Percentiles rank a stretch among this genome's conserved stretches.
Conservation (phyloP, 75 land plant species). For the Sequoiadendron giganteum region DNA sequence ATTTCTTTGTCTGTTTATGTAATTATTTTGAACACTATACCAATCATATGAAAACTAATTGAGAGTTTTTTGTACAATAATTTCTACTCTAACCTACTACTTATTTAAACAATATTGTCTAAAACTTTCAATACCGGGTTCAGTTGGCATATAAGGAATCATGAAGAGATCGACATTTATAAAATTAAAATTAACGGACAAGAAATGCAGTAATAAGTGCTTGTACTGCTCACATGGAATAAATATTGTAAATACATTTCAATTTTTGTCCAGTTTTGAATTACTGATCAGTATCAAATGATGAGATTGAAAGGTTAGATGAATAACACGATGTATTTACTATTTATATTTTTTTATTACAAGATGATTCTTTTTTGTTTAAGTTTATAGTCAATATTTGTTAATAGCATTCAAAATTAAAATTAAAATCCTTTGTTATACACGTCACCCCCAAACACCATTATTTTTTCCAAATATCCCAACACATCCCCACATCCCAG, state of each 20-base stretch:
- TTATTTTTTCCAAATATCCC: not conserved
- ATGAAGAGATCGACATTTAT: not conserved
- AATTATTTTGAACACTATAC: not conserved
- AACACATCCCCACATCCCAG: not conserved
- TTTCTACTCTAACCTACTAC: not conserved
- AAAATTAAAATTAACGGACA: not conserved
- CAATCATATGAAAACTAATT: not conserved
- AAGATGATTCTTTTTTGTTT: not conserved
- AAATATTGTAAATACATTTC: not conserved
- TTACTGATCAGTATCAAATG: not conserved
- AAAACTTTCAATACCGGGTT: not conserved
- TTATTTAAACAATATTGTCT: too few relatives aligned
- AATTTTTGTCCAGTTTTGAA: not conserved
- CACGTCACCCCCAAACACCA: not conserved
- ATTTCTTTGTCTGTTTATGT: not conserved
- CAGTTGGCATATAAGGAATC: not conserved
- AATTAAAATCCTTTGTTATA: not conserved
- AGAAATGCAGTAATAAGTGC: not conserved
- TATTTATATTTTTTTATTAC: too few relatives aligned
- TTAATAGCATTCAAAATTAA: not conserved
- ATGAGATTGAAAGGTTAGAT: not conserved
- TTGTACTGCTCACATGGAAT: not conserved
- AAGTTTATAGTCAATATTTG: not conserved
- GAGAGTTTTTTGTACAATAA: not conserved
- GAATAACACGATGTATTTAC: not conserved